A percentile compares a stretch with the other conserved stretches of the same genome.
phyloP scores from a whole-genome alignment of 2,329 filamentous ascomycete species.

The Penicillium sp. region DNA sequence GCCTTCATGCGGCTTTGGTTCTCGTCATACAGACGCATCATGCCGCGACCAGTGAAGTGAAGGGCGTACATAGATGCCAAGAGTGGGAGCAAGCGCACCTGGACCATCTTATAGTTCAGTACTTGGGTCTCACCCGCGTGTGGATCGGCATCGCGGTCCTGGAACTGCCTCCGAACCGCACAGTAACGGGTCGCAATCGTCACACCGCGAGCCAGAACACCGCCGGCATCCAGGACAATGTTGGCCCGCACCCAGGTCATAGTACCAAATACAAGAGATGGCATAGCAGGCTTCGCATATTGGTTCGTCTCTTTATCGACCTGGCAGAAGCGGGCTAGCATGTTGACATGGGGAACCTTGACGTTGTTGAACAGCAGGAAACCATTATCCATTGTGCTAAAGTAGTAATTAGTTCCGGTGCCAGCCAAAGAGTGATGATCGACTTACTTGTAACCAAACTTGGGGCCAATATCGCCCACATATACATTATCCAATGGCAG shows the following conservation, averaged over 20 bases:
- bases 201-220: slow-evolving; percentile 69
- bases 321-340: slow-evolving; percentile 68
- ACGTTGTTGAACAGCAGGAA: slow-evolving; percentile 74
- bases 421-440: background rate
- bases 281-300: slow-evolving; percentile 64
- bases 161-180: slow-evolving; percentile 72
- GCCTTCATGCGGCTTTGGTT: slow-evolving; percentile 66
- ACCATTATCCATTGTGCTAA: slow-evolving; percentile 73
- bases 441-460: slow-evolving; percentile 67
- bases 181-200: slow-evolving; percentile 75
- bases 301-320: slow-evolving; percentile 66
- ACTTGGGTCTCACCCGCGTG: slow-evolving; percentile 67
- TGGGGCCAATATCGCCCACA: slow-evolving; percentile 77
- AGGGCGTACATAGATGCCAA: slow-evolving; percentile 73
- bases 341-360: slow-evolving; percentile 70
- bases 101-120: slow-evolving; percentile 78
- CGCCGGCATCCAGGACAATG: slow-evolving; percentile 71
- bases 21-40: slow-evolving; percentile 71
- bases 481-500: slow-evolving; percentile 66
- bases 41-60: slow-evolving; percentile 72
- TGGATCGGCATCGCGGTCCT: slow-evolving; percentile 65
- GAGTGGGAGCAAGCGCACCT: slow-evolving; percentile 68
- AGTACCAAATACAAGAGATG: slow-evolving; percentile 70
- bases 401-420: slow-evolving; percentile 1
- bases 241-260: slow-evolving; percentile 71